Percentiles rank a stretch among this genome's conserved stretches.
phyloP scores from a whole-genome alignment of 2,329 filamentous ascomycete genomes.

The Pezicula rhizophila region DNA sequence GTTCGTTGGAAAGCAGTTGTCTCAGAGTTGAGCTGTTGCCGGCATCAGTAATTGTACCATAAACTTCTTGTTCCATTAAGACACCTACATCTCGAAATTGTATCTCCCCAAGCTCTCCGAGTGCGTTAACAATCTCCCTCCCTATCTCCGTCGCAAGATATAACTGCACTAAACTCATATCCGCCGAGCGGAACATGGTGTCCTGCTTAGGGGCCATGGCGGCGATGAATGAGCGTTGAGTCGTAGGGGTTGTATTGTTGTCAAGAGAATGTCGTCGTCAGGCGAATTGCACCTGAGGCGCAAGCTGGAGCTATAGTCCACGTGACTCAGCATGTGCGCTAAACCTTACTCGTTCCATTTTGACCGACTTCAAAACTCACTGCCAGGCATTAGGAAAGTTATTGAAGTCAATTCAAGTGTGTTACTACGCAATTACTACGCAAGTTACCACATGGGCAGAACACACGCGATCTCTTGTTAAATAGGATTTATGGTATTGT shows the following conservation, averaged over 20 bases:
- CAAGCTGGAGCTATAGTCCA: no score
- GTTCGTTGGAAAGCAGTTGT: constrained; percentile 93
- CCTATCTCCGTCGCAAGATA: constrained; percentile 99
- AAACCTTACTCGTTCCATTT: no score
- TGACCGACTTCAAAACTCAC: no score
- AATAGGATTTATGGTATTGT: no score
- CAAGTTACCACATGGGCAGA: no score
- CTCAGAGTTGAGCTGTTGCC: constrained; percentile 75
- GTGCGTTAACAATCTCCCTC: constrained; percentile 90
- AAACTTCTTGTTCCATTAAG: neutral
- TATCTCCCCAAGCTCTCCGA: constrained; percentile 92
- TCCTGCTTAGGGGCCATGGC: constrained; percentile 66
- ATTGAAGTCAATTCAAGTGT: no score
- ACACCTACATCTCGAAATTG: constrained; percentile 85
- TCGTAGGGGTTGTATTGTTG: neutral
- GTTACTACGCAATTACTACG: no score
- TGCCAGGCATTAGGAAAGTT: no score
- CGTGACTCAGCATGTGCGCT: no score
- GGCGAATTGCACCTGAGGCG: no score
- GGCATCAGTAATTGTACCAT: constrained; percentile 13
- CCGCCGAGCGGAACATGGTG: constrained; percentile 98
- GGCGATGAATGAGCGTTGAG: constrained; percentile 11
- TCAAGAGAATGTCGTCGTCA: no score
- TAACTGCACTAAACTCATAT: constrained; percentile 99
- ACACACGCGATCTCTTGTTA: no score